These are phyloP conservation scores for Cordyceps farinosa DNA, from an alignment of 2,329 filamentous ascomycete genomes.

Conservation along the genomic window DNA sequence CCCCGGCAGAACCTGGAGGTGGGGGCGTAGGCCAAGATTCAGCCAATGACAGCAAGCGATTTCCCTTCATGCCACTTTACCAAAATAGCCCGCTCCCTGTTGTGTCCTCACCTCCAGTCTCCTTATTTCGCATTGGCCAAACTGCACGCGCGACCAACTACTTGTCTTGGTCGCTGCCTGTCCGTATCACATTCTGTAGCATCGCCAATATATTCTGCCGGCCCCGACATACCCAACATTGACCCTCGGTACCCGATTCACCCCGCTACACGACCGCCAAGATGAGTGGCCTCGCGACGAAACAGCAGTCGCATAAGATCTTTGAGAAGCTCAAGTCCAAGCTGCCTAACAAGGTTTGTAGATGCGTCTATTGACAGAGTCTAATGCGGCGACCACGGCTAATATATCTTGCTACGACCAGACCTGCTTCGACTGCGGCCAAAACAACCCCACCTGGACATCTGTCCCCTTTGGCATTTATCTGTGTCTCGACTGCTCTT, in stretches of 20 bases:
- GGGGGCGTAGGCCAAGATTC: constrained; percentile 24
- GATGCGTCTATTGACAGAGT: neutral
- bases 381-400: neutral
- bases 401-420: constrained; percentile 34
- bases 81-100: constrained; percentile 28
- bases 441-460: constrained; percentile 98
- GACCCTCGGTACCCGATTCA: neutral
- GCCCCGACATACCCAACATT: neutral
- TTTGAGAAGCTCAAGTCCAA: constrained; percentile 97
- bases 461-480: constrained; percentile 97
- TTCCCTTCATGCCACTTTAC: constrained; percentile 42
- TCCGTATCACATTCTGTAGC: neutral
- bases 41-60: constrained; percentile 34
- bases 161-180: neutral
- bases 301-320: constrained; percentile 93
- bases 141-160: constrained; percentile 5
- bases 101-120: constrained; percentile 29
- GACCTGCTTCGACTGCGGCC: constrained; percentile 97
- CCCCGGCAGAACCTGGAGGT: constrained; percentile 34
- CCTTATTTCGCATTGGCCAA: constrained; percentile 25
- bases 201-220: neutral
- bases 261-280: constrained; percentile 32
- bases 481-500: constrained; percentile 94
- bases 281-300: constrained; percentile 72
- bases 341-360: constrained; percentile 82